These are phyloP conservation scores for Gomphus sp. DNA, from an alignment of 1,284 basidiomycete genomes.

Conservation along the genomic window DNA sequence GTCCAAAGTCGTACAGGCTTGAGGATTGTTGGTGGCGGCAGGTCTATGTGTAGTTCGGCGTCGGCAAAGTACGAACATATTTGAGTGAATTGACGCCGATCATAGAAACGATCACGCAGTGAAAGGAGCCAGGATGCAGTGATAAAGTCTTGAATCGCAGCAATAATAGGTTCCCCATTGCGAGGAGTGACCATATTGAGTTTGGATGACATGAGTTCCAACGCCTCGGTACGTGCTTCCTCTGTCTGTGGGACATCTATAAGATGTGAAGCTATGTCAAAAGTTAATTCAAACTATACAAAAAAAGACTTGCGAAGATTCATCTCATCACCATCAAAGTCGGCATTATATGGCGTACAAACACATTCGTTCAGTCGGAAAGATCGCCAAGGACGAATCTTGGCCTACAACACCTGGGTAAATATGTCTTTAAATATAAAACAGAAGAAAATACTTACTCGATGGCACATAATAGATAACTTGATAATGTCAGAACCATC, in stretches of 20 bases:
- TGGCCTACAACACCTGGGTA: conserved; percentile 37
- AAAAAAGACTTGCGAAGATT: conserved; percentile 71
- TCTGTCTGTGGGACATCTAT: conserved; percentile 97
- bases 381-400: conserved; percentile 95
- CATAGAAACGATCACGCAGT: conserved; percentile 87
- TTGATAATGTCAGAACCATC: conserved; percentile 29
- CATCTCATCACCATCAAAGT: conserved; percentile 99
- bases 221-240: conserved; percentile 95
- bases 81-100: conserved; percentile 92
- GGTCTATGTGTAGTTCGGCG: conserved; percentile 86
- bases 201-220: conserved; percentile 97
- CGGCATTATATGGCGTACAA: conserved; percentile 98
- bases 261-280: not conserved
- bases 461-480: conserved; percentile 98
- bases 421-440: not conserved
- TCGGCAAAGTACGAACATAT: conserved; percentile 95
- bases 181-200: conserved; percentile 96
- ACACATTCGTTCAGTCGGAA: conserved; percentile 99
- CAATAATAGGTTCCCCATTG: conserved; percentile 97
- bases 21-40: conserved; percentile 92
- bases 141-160: conserved; percentile 98
- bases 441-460: conserved; percentile 37
- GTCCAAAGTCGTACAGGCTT: conserved; percentile 96
- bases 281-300: not conserved
- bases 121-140: conserved; percentile 96